Evolutionary conservation across 345 rosid genomes (phyloP).

Genomic region (Gossypium rotundifolium): DNA sequence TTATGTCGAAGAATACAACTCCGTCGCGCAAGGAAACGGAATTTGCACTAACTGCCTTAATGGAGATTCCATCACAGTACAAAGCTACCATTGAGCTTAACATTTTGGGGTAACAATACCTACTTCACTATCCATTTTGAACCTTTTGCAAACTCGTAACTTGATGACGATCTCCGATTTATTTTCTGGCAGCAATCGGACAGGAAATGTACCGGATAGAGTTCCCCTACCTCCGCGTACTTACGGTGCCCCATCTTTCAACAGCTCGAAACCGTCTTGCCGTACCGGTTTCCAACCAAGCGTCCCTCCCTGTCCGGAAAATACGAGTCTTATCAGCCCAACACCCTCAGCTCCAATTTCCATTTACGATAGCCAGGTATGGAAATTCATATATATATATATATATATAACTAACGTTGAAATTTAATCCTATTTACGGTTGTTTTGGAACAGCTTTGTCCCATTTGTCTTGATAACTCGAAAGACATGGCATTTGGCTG

Average conservation of each 20-base stretch:
- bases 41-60: constrained; percentile 85
- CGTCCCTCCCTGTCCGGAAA: constrained; percentile 39
- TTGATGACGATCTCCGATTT: background rate
- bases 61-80: constrained; percentile 95
- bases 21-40: constrained; percentile 69
- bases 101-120: constrained; percentile 62
- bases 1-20: constrained; percentile 67
- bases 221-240: constrained; percentile 75
- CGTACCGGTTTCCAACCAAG: constrained; percentile 30
- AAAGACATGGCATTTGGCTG: constrained; percentile 96
- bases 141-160: background rate
- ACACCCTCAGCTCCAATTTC: constrained; percentile 46
- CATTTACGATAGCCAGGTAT: constrained; percentile 58
- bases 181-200: constrained; percentile 36
- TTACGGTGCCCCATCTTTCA: constrained; percentile 32
- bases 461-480: constrained; percentile 65
- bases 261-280: background rate
- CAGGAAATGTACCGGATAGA: constrained; percentile 48
- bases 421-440: background rate
- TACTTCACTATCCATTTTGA: background rate
- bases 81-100: constrained; percentile 83
- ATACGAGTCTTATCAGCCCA: constrained; percentile 31
- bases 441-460: constrained; percentile 55
- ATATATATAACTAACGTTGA: background rate
- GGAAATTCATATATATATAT: background rate